Evolutionary conservation across 495 filamentous ascomycete genomes (phyloP).

Genomic region (Penicillium nucicola): DNA sequence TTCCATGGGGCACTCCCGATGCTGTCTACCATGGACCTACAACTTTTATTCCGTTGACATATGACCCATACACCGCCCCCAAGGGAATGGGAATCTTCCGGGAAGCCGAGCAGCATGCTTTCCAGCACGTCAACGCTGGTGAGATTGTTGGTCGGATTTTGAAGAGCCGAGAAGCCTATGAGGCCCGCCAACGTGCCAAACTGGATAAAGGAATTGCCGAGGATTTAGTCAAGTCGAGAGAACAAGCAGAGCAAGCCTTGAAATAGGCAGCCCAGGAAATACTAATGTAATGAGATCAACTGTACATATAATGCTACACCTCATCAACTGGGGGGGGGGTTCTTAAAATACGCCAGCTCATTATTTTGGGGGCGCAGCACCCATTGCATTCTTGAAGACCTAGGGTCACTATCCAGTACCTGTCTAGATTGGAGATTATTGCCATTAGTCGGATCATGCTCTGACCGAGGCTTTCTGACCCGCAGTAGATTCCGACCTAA

Average conservation of each 20-base stretch:
- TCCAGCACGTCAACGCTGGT: conserved; percentile 83
- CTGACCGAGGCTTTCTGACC: not conserved
- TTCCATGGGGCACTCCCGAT: conserved; percentile 73
- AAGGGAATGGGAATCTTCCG: conserved; percentile 77
- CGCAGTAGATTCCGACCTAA: conserved; percentile 13
- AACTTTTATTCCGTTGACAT: conserved; percentile 79
- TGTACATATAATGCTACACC: conserved; percentile 14
- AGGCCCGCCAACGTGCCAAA: conserved; percentile 86
- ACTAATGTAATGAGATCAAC: conserved; percentile 12
- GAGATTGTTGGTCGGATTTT: conserved; percentile 90
- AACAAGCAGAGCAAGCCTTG: conserved; percentile 13
- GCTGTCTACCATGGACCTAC: conserved; percentile 95
- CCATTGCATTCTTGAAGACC: not conserved
- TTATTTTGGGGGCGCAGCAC: not conserved
- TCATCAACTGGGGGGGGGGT: conserved; percentile 19
- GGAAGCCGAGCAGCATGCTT: conserved; percentile 69
- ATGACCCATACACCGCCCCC: conserved; percentile 80
- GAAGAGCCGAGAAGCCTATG: conserved; percentile 77
- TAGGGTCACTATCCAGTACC: not conserved
- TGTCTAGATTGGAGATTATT: not conserved
- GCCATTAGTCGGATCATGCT: not conserved
- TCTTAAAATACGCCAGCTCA: not conserved
- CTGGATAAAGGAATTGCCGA: conserved; percentile 77
- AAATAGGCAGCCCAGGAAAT: conserved; percentile 5
- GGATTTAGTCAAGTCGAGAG: conserved; percentile 39